Base-by-base conservation (phyloP, 106 monocot genomes). In the Ottelia alismoides region DNA sequence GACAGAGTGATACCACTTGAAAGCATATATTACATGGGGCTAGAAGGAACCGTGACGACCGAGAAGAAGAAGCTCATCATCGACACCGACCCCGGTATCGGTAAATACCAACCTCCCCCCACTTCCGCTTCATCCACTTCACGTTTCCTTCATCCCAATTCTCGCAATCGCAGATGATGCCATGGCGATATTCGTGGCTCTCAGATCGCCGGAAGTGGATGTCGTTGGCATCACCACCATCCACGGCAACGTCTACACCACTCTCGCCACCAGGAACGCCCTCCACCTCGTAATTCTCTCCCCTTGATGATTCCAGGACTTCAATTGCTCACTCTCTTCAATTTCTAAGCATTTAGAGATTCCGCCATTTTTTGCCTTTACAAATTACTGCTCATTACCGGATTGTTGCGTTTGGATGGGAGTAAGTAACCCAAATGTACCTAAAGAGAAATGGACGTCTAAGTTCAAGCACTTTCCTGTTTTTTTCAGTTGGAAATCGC, bases 161-260 rank as follows among this genome's bases (percentile, higher is more conserved):
- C n/a, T n/a, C n/a, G n/a, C n/a, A n/a, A n/a, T 51, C 6, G 2
- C 47, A 98, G 98, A 98, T 80, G 98, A 98, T 52, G 85, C 82
- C 20, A 90, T 98, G 85, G 89, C 85, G 51, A 98, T 98, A 12
- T 83, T 89, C 55, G 70, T 98, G 28, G 98, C 89, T 11, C 90
- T 98, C 21, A 53, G 66, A n/a, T 98, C 85, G 28, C 85, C 89
- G 49, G 98, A 90, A 64, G 40, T 90, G 23, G 98, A 98, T 63
- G 85, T 98, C 28, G 74, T 98, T 25, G 98, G 98, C 9, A 66
- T 98, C 31, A 85, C 98, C 20, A 90, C 89, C 51, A 82, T 85
- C 20, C 83, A 59, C 23, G 98, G 98, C 53, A 98, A 98, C 61
- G 82, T 98, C 19, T 85, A 82, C 52, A 90, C 98, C 26, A 74